Conservation (phyloP, 108 stramenopile genomes). For the Bacterosira constricta region DNA sequence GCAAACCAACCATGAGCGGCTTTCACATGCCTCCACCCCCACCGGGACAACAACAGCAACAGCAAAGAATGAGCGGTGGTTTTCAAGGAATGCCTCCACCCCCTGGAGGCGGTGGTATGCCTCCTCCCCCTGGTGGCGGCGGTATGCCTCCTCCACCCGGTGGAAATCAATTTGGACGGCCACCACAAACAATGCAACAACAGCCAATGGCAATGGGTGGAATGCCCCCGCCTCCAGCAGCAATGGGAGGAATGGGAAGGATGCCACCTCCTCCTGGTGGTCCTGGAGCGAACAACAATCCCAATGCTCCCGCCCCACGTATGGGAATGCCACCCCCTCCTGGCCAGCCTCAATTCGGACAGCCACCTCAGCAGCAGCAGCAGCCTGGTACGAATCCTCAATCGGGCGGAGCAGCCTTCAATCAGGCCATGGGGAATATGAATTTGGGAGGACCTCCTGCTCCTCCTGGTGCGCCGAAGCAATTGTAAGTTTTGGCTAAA, state of each 20-base stretch:
- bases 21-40: conserved; percentile 20
- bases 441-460: conserved; percentile 15
- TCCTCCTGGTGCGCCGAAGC: conserved; percentile 35
- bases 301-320: neutral
- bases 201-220: neutral
- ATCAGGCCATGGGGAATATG: conserved; percentile 62
- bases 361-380: neutral
- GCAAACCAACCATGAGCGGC: conserved; percentile 2
- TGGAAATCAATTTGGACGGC: neutral
- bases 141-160: neutral
- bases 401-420: conserved; percentile 18
- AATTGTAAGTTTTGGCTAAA: conserved; percentile 23
- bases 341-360: neutral
- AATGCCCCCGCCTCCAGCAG: conserved; percentile 7
- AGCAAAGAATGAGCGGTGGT: neutral
- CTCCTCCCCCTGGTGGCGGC: neutral
- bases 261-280: conserved; percentile 1
- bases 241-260: neutral
- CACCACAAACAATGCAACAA: neutral
- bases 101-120: conserved; percentile 9
- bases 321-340: conserved; percentile 14
- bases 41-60: conserved; percentile 10
- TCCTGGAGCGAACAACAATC: neutral
- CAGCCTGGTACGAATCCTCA: neutral
- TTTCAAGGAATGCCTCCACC: conserved; percentile 12